Evolutionary conservation across 495 filamentous ascomycete genomes (phyloP).

Genomic region (Xylaria palmicola): DNA sequence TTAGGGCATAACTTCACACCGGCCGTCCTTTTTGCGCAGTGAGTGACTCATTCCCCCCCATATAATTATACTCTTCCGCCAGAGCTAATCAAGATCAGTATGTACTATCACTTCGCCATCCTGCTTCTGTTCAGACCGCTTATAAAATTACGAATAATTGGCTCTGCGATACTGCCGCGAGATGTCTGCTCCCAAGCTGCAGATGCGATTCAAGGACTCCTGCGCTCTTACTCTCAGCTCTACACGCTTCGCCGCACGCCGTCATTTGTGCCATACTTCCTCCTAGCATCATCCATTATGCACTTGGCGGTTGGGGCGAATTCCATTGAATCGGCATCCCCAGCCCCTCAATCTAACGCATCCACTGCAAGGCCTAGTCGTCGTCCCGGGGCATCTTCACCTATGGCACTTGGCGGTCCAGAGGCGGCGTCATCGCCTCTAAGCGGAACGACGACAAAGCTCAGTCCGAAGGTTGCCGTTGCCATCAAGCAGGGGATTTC

Average conservation of each 20-base stretch:
- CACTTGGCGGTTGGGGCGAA: conserved; percentile 53
- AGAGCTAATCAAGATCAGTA: conserved; percentile 41
- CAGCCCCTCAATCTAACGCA: conserved; percentile 17
- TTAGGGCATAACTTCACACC: conserved; percentile 60
- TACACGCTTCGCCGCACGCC: conserved; percentile 59
- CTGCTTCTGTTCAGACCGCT: conserved; percentile 65
- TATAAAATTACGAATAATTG: conserved; percentile 58
- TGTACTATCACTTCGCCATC: conserved; percentile 65
- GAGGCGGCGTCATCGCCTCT: conserved; percentile 26
- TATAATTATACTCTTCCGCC: neutral
- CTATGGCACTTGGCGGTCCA: conserved; percentile 20
- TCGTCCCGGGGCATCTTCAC: conserved; percentile 22
- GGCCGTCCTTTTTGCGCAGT: conserved; percentile 64
- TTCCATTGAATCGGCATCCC: conserved; percentile 15
- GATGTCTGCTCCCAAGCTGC: conserved; percentile 62
- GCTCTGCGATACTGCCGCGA: conserved; percentile 58
- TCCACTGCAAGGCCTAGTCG: conserved; percentile 27
- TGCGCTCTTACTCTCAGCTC: conserved; percentile 57
- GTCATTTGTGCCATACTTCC: conserved; percentile 59
- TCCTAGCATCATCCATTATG: conserved; percentile 57
- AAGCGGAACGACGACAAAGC: conserved; percentile 20
- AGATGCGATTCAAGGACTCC: conserved; percentile 57
- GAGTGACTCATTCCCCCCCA: conserved; percentile 26
- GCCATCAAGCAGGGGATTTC: conserved; percentile 45
- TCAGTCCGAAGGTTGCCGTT: conserved; percentile 34